Percentiles rank a stretch among this genome's conserved stretches.
phyloP scores from a whole-genome alignment of 768 basidiomycete species.

The Amanita inopinata region DNA sequence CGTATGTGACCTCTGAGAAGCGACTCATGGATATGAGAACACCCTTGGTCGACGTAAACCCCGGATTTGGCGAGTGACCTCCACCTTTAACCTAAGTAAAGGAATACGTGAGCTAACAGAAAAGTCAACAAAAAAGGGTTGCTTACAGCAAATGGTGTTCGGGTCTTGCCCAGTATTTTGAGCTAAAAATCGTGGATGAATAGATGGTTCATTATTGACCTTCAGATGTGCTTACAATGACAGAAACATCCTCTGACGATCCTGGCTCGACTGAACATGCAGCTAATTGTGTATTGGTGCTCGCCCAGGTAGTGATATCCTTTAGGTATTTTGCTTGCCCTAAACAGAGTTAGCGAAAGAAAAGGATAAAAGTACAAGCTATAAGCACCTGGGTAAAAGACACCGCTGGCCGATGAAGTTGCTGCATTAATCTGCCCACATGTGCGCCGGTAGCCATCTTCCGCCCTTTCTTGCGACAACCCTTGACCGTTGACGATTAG shows the following conservation, averaged over 20 bases:
- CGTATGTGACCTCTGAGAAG: constrained; percentile 36
- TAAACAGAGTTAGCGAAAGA: constrained; percentile 5
- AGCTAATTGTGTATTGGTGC: constrained; percentile 34
- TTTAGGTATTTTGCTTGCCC: constrained; percentile 24
- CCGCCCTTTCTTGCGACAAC: background rate
- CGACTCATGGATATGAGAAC: constrained; percentile 48
- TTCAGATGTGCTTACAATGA: constrained; percentile 30
- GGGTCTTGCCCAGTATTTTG: constrained; percentile 30
- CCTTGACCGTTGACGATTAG: background rate
- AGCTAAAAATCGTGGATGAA: constrained; percentile 25
- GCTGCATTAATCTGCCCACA: constrained; percentile 28
- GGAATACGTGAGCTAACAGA: background rate
- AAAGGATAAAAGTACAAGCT: background rate
- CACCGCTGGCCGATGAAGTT: constrained; percentile 34
- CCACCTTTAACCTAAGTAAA: constrained; percentile 47
- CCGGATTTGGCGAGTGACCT: constrained; percentile 44
- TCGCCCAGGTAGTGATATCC: constrained; percentile 43
- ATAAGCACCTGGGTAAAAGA: constrained; percentile 31
- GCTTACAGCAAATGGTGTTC: constrained; percentile 45
- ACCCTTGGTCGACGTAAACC: constrained; percentile 51
- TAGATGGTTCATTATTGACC: background rate
- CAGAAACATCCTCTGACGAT: constrained; percentile 37
- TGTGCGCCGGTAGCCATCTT: background rate
- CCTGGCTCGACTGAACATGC: constrained; percentile 53
- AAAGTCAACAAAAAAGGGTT: background rate